Percentiles rank a stretch among this genome's conserved stretches.
These are phyloP conservation scores for Eutrema salsugineum DNA, from an alignment of 441 rosid species.

Conservation along the genomic window DNA sequence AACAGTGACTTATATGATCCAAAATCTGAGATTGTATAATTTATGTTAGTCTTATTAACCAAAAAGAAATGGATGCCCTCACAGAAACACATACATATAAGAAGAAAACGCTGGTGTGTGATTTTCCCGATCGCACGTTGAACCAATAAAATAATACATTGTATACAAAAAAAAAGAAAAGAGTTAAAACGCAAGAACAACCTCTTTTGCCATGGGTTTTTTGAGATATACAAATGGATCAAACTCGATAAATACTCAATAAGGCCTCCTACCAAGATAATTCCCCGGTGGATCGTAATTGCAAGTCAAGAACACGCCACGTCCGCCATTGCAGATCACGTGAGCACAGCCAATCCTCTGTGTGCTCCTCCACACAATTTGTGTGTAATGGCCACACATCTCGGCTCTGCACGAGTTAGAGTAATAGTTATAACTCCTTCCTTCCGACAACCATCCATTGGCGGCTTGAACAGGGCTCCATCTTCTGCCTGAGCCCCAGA, in stretches of 20 bases:
- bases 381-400: constrained; percentile 69
- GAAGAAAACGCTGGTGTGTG: constrained; percentile 8
- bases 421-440: constrained; percentile 37
- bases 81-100: constrained; percentile 17
- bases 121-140: not conserved
- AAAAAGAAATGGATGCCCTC: constrained; percentile 3
- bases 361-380: constrained; percentile 53
- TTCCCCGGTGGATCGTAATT: constrained; percentile 95
- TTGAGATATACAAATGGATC: constrained; percentile 11
- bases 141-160: constrained; percentile 11
- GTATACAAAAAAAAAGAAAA: constrained; percentile 9
- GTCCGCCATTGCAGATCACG: constrained; percentile 37
- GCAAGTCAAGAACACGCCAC: constrained; percentile 71
- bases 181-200: constrained; percentile 7
- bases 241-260: constrained; percentile 51
- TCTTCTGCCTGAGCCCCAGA: constrained; percentile 60
- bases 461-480: constrained; percentile 60
- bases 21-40: not conserved
- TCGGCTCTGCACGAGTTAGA: constrained; percentile 41
- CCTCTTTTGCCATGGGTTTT: not conserved
- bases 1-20: too few species aligned
- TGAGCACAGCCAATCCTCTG: constrained; percentile 53
- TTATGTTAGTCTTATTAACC: constrained; percentile 24
- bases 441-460: constrained; percentile 52
- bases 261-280: constrained; percentile 70